phyloP scores from a whole-genome alignment of 441 rosid species.

The Sinapis alba region DNA sequence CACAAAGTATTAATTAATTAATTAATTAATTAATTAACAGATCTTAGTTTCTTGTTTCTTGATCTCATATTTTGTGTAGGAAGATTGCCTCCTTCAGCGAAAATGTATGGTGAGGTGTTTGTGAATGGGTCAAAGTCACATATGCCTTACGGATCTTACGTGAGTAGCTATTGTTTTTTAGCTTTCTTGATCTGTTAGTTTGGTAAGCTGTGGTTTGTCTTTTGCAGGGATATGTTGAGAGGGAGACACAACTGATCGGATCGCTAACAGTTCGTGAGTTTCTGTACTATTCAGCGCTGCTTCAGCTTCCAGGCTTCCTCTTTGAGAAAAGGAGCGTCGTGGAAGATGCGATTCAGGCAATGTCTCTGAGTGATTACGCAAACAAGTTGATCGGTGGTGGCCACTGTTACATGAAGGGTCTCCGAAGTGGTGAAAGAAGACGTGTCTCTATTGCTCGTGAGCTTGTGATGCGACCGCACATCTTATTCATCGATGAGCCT shows the following conservation, averaged over 20 bases:
- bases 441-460: conserved; percentile 96
- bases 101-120: conserved; percentile 86
- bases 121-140: conserved; percentile 72
- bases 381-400: conserved; percentile 98
- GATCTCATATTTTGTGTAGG: conserved; percentile 54
- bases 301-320: conserved; percentile 97
- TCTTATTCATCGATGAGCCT: conserved; percentile 94
- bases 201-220: not conserved
- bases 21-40: no score
- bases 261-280: conserved; percentile 95
- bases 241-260: conserved; percentile 83
- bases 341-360: conserved; percentile 97
- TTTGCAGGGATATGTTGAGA: conserved; percentile 91
- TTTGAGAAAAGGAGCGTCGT: conserved; percentile 88
- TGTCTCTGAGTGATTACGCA: conserved; percentile 91
- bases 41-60: no score
- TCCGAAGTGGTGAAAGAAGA: conserved; percentile 91
- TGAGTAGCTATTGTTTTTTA: conserved; percentile 51
- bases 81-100: conserved; percentile 78
- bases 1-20: not conserved
- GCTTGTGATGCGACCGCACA: conserved; percentile 96
- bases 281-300: conserved; percentile 90
- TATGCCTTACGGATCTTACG: conserved; percentile 92
- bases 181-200: not conserved
- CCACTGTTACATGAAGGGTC: conserved; percentile 96